phyloP scores from a whole-genome alignment of 2,329 filamentous ascomycete genomes.

The Epichloe gansuensis region DNA sequence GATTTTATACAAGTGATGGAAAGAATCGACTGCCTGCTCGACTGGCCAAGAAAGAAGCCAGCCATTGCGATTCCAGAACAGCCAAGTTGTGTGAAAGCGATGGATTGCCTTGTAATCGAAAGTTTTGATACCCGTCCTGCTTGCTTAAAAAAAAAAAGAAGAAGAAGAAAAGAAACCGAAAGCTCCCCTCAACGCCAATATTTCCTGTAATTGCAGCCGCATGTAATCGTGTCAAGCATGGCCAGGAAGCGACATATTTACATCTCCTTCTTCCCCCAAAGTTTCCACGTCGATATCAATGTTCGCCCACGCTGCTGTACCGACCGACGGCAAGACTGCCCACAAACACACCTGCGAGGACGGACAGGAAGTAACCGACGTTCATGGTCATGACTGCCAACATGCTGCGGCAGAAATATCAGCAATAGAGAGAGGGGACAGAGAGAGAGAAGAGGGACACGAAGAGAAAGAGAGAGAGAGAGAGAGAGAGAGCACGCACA shows the following conservation, averaged over 20 bases:
- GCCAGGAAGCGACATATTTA: background rate
- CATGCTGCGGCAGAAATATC: slow-evolving; percentile 48
- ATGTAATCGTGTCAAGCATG: background rate
- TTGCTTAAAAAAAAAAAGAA: background rate
- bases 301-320: slow-evolving; percentile 41
- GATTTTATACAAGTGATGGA: background rate
- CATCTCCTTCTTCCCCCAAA: background rate
- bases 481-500: slow-evolving; percentile 46
- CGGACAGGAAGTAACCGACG: slow-evolving; percentile 70
- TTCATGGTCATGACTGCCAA: slow-evolving; percentile 86
- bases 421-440: background rate
- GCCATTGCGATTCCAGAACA: background rate
- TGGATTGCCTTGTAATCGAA: background rate
- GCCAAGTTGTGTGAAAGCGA: too few relatives aligned
- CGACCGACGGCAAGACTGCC: slow-evolving; percentile 73
- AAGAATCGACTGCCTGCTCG: background rate
- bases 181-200: background rate
- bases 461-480: slow-evolving; percentile 10
- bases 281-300: slow-evolving; percentile 15
- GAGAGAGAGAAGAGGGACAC: slow-evolving; percentile 18
- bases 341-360: slow-evolving; percentile 72
- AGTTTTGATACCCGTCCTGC: background rate
- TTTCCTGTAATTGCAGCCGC: background rate
- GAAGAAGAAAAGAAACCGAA: background rate
- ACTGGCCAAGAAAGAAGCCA: too few relatives aligned